Base-by-base conservation (phyloP, 2,329 filamentous ascomycete species). In the Calonectria multiphialidica region DNA sequence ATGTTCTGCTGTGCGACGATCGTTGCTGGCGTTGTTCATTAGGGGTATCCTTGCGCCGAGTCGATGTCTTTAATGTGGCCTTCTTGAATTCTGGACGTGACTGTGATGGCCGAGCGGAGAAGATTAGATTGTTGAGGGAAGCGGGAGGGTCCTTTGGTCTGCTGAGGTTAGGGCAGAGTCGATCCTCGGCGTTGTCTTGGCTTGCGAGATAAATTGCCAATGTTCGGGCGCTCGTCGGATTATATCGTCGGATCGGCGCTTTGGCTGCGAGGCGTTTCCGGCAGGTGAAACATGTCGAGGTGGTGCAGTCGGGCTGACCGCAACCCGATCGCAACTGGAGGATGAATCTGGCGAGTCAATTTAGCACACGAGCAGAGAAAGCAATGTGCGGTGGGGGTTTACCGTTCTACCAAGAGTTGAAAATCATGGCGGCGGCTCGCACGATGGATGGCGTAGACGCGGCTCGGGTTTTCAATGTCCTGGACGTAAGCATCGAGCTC, bases 281-380 rank as follows among this genome's bases (percentile, higher is more conserved):
- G 81, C 91, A 95, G 73, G 92, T 95, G 80, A 96, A 93, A 84
- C 95, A 98, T 16, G 94, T 96, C 16, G 94, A 85, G 1, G 92
- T 96, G 42, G 87, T 87, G 83, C 95, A 98, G 64, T 88, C 86
- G 66, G 88, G 85, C 75, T 90, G 90, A 73, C 90, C 91, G 81
- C 95, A 98, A 74, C 95, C 95, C 75, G 94, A 90, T 69, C 95
- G 91, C n/a, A 98, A 90, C 83, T 98, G 95, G 40, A 90, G 87
- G 62, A 96, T 91, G 80, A 94, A 97, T 78, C 94, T 96, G 74
- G 71, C 61, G 70, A 12, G 42, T n/a, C 15, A 44, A 69, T 74
- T 76, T 62, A 80, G 71, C 47, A 42, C 64, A 33, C 12, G n/a
- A 40, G 1, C 18, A 21, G 21, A 50, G 1, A n/a, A 45, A 18